Conservation (phyloP, 192 early-diverging fungal species). For the Mortierella alpina region DNA sequence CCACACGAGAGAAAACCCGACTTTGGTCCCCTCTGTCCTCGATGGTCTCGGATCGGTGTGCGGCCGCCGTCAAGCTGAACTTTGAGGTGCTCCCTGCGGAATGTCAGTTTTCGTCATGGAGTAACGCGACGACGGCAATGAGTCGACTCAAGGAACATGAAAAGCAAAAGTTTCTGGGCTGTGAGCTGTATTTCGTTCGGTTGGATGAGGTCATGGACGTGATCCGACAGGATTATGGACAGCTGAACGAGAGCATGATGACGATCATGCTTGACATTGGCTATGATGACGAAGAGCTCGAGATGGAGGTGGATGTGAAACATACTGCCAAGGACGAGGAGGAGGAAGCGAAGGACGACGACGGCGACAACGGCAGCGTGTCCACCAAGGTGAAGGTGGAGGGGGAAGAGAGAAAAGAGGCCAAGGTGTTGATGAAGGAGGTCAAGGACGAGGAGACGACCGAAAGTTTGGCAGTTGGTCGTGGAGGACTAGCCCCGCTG, state of each 20-base stretch:
- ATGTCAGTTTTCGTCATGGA: constrained; percentile 44
- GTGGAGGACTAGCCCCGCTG: neutral
- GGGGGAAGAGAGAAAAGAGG: neutral
- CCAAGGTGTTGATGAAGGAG: constrained; percentile 3
- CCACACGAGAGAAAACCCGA: constrained; percentile 69
- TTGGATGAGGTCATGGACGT: constrained; percentile 71
- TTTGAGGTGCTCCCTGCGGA: constrained; percentile 41
- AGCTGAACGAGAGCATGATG: constrained; percentile 73
- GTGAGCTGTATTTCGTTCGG: constrained; percentile 71
- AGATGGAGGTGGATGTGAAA: constrained; percentile 34
- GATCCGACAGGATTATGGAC: constrained; percentile 70
- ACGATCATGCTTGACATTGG: constrained; percentile 76
- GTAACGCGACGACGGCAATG: constrained; percentile 42
- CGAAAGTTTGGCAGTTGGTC: neutral
- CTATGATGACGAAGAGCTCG: constrained; percentile 50
- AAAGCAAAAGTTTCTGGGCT: constrained; percentile 68
- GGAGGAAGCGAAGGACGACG: neutral
- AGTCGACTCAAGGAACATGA: constrained; percentile 66
- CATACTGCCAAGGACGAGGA: neutral
- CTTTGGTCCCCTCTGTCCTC: constrained; percentile 77
- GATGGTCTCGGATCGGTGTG: constrained; percentile 66
- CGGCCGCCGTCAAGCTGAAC: constrained; percentile 51
- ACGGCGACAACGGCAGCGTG: neutral
- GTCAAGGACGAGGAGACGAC: constrained; percentile 33
- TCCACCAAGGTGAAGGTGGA: neutral